phyloP scores from a whole-genome alignment of 179 eudicot genomes.

The Patellifolia procumbens region DNA sequence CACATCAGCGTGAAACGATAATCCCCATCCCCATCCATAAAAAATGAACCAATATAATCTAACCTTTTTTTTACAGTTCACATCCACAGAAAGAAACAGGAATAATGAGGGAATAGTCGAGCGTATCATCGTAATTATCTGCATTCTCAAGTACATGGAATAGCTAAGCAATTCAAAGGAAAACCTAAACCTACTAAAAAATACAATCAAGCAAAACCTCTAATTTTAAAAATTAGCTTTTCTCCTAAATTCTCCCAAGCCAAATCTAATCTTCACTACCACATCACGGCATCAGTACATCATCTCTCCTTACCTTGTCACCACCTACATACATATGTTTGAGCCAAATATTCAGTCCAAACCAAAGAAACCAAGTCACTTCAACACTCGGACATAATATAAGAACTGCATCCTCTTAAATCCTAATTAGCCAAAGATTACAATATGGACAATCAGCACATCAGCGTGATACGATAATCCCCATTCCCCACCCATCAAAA shows the following conservation, averaged over 20 bases:
- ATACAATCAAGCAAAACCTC: background rate
- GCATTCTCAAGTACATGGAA: background rate
- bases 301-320: background rate
- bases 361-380: too few relatives aligned
- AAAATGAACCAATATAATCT: background rate
- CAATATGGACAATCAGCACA: slow-evolving; percentile 6
- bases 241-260: background rate
- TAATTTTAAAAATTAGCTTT: background rate
- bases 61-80: background rate
- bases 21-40: background rate
- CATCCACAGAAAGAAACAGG: background rate
- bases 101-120: background rate
- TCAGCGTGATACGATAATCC: background rate
- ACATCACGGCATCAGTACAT: background rate
- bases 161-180: background rate
- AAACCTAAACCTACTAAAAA: too few relatives aligned
- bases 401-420: too few relatives aligned
- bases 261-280: too few relatives aligned
- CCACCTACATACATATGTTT: background rate
- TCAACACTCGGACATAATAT: too few relatives aligned
- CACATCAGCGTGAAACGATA: background rate
- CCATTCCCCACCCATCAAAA: background rate
- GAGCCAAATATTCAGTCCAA: too few relatives aligned
- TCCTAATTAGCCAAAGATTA: background rate
- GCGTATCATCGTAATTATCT: background rate